Evolutionary conservation across 345 rosid genomes (phyloP).

Genomic region (Gossypium australe): DNA sequence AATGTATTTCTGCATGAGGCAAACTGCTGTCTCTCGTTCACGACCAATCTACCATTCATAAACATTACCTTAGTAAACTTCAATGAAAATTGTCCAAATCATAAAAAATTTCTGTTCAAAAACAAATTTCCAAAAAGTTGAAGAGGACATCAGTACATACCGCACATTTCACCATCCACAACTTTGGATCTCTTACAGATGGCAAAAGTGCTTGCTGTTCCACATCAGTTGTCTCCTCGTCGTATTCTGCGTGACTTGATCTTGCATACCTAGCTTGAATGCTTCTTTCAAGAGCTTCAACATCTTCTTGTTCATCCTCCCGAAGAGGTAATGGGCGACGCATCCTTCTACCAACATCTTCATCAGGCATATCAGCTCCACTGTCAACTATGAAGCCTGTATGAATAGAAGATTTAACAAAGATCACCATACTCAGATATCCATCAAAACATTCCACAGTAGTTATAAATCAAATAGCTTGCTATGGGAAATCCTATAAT

Average conservation of each 20-base stretch:
- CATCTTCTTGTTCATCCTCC: constrained; percentile 87
- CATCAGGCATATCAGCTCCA: constrained; percentile 78
- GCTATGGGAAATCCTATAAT: background rate
- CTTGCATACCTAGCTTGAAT: constrained; percentile 72
- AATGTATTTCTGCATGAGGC: constrained; percentile 89
- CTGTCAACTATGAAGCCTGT: constrained; percentile 63
- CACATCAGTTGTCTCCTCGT: constrained; percentile 91
- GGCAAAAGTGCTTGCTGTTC: constrained; percentile 99
- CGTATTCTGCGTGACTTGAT: constrained; percentile 67
- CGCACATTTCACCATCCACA: constrained; percentile 52
- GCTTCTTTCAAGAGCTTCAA: constrained; percentile 79
- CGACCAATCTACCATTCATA: constrained; percentile 64
- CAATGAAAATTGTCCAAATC: background rate
- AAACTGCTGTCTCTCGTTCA: constrained; percentile 83
- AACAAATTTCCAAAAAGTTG: background rate
- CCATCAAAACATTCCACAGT: background rate
- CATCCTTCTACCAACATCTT: constrained; percentile 55
- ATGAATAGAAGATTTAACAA: constrained; percentile 3
- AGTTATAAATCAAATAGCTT: background rate
- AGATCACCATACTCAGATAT: background rate
- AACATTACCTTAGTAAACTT: constrained; percentile 8
- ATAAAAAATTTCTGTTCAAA: background rate
- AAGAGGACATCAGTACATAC: constrained; percentile 16
- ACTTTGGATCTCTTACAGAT: constrained; percentile 83
- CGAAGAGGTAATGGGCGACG: constrained; percentile 61